Base-by-base conservation (phyloP, 345 rosid species). In the Brassica nigra region DNA sequence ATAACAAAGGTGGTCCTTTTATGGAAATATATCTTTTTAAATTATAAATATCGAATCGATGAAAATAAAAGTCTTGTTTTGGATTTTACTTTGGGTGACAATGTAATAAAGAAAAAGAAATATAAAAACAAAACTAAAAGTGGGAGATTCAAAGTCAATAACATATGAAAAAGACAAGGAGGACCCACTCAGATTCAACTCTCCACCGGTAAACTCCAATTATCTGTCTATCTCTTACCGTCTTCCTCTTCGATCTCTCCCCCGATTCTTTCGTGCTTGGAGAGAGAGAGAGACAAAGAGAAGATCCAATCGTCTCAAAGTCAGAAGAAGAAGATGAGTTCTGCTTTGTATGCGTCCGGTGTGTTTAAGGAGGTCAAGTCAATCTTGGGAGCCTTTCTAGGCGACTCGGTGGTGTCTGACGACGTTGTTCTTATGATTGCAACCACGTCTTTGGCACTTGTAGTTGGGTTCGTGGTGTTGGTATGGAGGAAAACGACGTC, bases 381-480 rank as follows among this genome's bases (percentile, higher is more conserved):
- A 12, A 27, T 74, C 34, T 64, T 87, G 8, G 89, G 89, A 5
- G 79, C 87, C 33, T 69, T 3, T 15, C 42, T 69, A 0, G 42
- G 28, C 7, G 84, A 82, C 7, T 79, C 87, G 18, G 18, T 18
- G 10, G 68, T 86, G 4, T 75, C 92, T 4, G 92, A 91, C 81
- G 82, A 89, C 37, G 65, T 81, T 66, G 59, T 89, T 2, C 80
- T 80, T 30, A 71, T 86, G 86, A 78, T 85, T 15, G 84, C 79
- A 2, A 86, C 90, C 34, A 93, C 98, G 58, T 88, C 91, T 37
- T 36, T 89, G 63, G 95, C 93, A 0, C 67, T 88, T 8, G 47
- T 77, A 0, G 76, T 87, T 33, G 98, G 94, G 0, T 71, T 90
- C 49, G 55, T 86, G 78, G 73, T 91, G 4, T 31, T 91, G 39